Evolutionary conservation across 495 filamentous ascomycete genomes (phyloP).

Genomic region (Jackrogersella multiformis): DNA sequence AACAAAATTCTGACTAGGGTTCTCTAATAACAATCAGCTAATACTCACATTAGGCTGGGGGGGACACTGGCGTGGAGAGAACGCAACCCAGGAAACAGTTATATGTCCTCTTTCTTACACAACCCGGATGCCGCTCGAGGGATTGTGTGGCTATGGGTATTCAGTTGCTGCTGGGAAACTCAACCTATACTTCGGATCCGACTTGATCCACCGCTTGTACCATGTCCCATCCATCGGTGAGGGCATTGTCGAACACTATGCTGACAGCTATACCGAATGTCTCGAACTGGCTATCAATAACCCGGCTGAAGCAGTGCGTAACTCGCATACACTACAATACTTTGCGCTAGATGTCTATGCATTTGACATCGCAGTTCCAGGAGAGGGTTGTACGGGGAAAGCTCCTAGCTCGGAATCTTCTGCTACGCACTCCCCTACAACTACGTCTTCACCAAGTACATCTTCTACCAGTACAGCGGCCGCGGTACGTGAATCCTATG

Average conservation of each 20-base stretch:
- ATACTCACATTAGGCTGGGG: slow-evolving; percentile 55
- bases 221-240: slow-evolving; percentile 65
- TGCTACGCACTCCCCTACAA: not conserved
- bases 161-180: slow-evolving; percentile 54
- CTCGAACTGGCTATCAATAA: slow-evolving; percentile 55
- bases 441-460: not conserved
- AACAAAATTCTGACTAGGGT: not conserved
- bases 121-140: slow-evolving; percentile 58
- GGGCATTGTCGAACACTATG: slow-evolving; percentile 62
- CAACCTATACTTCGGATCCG: slow-evolving; percentile 65
- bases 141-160: slow-evolving; percentile 64
- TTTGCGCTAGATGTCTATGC: slow-evolving; percentile 69
- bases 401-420: not conserved
- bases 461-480: slow-evolving; percentile 20
- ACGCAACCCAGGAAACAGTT: slow-evolving; percentile 67
- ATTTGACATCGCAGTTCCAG: slow-evolving; percentile 61
- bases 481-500: slow-evolving; percentile 4
- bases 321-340: slow-evolving; percentile 64
- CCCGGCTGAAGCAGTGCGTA: slow-evolving; percentile 53
- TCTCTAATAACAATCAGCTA: slow-evolving; percentile 11
- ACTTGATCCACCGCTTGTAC: slow-evolving; percentile 66
- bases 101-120: slow-evolving; percentile 66
- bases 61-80: slow-evolving; percentile 68
- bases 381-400: slow-evolving; percentile 60
- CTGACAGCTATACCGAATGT: slow-evolving; percentile 61